Percentiles rank a stretch among this genome's conserved stretches.
These are phyloP conservation scores for Paratinospora sagittata DNA, from an alignment of 164 flowering plant genomes.

Conservation along the genomic window DNA sequence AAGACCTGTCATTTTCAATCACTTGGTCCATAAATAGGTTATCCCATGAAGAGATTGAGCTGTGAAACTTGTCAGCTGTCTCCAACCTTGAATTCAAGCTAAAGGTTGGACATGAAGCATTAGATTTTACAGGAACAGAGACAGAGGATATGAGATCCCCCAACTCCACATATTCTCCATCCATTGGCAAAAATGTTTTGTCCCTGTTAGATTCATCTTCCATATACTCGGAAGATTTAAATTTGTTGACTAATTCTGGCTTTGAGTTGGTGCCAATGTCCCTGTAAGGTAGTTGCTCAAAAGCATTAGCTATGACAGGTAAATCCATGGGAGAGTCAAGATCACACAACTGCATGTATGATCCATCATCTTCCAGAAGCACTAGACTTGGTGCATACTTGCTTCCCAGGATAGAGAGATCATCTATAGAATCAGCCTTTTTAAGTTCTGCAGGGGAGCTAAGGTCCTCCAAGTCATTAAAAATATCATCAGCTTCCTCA, in stretches of 20 bases:
- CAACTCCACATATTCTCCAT: slow-evolving; percentile 26
- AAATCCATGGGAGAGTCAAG: background rate
- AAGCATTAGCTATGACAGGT: background rate
- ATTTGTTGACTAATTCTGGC: background rate
- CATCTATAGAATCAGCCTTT: background rate
- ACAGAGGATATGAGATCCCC: slow-evolving; percentile 28
- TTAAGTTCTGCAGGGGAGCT: slow-evolving; percentile 6
- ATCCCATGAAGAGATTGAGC: background rate
- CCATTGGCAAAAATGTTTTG: slow-evolving; percentile 5
- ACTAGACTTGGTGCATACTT: slow-evolving; percentile 2
- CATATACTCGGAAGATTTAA: background rate
- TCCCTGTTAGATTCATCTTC: slow-evolving; percentile 8
- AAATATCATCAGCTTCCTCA: slow-evolving; percentile 21
- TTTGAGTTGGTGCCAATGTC: background rate
- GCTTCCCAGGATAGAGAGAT: background rate
- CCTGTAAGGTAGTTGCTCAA: background rate
- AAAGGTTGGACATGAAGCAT: slow-evolving; percentile 3
- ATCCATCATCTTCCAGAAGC: background rate
- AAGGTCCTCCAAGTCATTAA: slow-evolving; percentile 28
- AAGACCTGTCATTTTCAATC: background rate
- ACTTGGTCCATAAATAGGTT: background rate
- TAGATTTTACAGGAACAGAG: slow-evolving; percentile 2
- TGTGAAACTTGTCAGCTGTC: background rate
- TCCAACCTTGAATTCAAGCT: background rate
- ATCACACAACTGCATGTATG: slow-evolving; percentile 6